Evolutionary conservation across 345 rosid genomes (phyloP).

Genomic region (Clausena lansium): DNA sequence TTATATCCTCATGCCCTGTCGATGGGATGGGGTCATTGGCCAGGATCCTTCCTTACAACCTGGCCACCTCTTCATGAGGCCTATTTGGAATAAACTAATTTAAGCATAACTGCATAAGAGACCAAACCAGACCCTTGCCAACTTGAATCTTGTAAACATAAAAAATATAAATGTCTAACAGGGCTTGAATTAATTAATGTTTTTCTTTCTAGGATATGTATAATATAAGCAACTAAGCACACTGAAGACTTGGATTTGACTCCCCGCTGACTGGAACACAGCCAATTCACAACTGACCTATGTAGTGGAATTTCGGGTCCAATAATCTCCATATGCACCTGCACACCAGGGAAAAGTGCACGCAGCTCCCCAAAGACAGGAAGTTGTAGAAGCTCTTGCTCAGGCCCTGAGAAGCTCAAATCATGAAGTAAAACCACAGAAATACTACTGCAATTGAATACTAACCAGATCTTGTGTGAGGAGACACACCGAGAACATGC

Average conservation of each 20-base stretch:
- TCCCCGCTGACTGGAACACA: background rate
- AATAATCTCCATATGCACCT: constrained; percentile 53
- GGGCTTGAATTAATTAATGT: background rate
- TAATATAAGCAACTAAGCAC: background rate
- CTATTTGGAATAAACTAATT: background rate
- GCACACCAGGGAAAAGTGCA: constrained; percentile 73
- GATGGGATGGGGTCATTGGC: background rate
- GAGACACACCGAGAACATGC: background rate
- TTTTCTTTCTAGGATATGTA: background rate
- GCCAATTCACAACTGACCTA: constrained; percentile 39
- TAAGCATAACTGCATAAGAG: background rate
- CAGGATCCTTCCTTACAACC: background rate
- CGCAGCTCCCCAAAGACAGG: constrained; percentile 76
- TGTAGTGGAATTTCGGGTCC: constrained; percentile 83
- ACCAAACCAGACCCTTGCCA: background rate
- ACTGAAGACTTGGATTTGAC: background rate
- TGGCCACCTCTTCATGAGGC: background rate
- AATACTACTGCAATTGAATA: background rate
- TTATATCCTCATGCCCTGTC: background rate
- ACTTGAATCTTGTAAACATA: background rate
- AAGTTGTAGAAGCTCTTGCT: constrained; percentile 85
- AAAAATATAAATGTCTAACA: background rate
- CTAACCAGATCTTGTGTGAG: background rate
- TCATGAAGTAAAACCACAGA: constrained; percentile 15
- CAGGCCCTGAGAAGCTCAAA: constrained; percentile 67